These are phyloP conservation scores for Enteropsectra breve DNA, from an alignment of 371 early-diverging fungal species.

Conservation along the genomic window DNA sequence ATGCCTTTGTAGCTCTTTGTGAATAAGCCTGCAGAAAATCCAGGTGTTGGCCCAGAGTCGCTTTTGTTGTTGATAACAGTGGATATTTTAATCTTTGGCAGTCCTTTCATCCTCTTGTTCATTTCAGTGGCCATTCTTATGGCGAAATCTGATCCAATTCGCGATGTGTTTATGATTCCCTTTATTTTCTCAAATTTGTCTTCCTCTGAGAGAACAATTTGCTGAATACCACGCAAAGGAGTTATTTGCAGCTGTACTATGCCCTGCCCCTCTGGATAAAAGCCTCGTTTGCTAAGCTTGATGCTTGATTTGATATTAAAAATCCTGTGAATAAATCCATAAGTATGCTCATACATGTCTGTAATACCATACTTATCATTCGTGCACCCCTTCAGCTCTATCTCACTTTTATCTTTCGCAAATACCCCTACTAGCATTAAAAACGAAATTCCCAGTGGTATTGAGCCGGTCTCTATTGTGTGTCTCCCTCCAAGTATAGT, in stretches of 20 bases:
- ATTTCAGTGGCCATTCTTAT: slow-evolving; percentile 79
- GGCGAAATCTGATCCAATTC: slow-evolving; percentile 82
- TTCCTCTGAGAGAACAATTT: slow-evolving; percentile 65
- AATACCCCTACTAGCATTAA: slow-evolving; percentile 80
- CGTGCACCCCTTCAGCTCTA: slow-evolving; percentile 76
- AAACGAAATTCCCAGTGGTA: slow-evolving; percentile 64
- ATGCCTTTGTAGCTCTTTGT: slow-evolving; percentile 42
- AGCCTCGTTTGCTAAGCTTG: slow-evolving; percentile 73
- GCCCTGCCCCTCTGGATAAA: slow-evolving; percentile 84
- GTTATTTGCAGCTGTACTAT: slow-evolving; percentile 71
- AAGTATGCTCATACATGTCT: slow-evolving; percentile 34
- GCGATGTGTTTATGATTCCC: slow-evolving; percentile 74
- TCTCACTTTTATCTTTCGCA: slow-evolving; percentile 68
- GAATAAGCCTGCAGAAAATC: slow-evolving; percentile 43
- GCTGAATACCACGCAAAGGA: slow-evolving; percentile 68
- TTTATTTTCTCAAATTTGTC: slow-evolving; percentile 77
- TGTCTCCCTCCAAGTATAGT: slow-evolving; percentile 27
- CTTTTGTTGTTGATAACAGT: slow-evolving; percentile 85
- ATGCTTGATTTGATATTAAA: slow-evolving; percentile 37
- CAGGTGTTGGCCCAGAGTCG: slow-evolving; percentile 68
- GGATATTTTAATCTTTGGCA: slow-evolving; percentile 85
- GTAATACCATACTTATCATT: slow-evolving; percentile 69
- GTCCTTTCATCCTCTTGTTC: slow-evolving; percentile 69
- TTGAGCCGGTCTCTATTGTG: slow-evolving; percentile 17
- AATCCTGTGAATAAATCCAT: slow-evolving; percentile 19